phyloP scores from a whole-genome alignment of 257 asterid genomes.

The Echium plantagineum region DNA sequence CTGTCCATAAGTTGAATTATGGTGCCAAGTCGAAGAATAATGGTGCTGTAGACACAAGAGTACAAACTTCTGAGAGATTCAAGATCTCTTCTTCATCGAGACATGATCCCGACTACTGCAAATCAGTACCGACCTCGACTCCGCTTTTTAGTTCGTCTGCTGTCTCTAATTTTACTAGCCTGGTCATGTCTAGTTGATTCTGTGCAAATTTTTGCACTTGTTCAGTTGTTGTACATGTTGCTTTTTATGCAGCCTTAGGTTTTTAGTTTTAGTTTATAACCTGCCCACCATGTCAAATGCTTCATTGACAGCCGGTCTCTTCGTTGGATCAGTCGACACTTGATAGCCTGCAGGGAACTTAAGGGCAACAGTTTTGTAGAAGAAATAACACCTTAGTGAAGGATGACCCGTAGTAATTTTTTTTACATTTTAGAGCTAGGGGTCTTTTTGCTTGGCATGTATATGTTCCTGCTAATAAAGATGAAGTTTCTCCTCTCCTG shows the following conservation, averaged over 20 bases:
- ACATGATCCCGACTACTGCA: conserved; percentile 53
- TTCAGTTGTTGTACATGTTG: conserved; percentile 7
- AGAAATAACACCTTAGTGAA: not conserved
- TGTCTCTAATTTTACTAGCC: conserved; percentile 30
- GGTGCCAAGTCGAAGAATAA: conserved; percentile 4
- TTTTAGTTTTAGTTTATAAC: not conserved
- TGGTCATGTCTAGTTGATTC: conserved; percentile 73
- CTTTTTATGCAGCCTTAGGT: conserved; percentile 9
- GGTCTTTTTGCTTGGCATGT: not conserved
- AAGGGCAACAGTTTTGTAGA: not conserved
- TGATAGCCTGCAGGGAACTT: not conserved
- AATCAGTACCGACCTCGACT: conserved; percentile 31
- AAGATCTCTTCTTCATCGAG: conserved; percentile 29
- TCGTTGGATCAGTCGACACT: not conserved
- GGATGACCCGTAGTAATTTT: too few relatives aligned
- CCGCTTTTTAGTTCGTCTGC: conserved; percentile 36
- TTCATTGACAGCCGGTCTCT: not conserved
- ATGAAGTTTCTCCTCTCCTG: not conserved
- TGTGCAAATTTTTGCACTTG: conserved; percentile 4
- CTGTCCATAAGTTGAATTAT: conserved; percentile 23
- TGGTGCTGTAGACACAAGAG: conserved; percentile 15
- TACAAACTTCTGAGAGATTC: conserved; percentile 18
- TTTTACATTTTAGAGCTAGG: too few relatives aligned
- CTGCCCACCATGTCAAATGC: not conserved
- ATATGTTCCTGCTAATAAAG: conserved; percentile 1